Percentiles rank a stretch among this genome's conserved stretches.
phyloP scores from a whole-genome alignment of 495 filamentous ascomycete species.

The Neurospora africana region DNA sequence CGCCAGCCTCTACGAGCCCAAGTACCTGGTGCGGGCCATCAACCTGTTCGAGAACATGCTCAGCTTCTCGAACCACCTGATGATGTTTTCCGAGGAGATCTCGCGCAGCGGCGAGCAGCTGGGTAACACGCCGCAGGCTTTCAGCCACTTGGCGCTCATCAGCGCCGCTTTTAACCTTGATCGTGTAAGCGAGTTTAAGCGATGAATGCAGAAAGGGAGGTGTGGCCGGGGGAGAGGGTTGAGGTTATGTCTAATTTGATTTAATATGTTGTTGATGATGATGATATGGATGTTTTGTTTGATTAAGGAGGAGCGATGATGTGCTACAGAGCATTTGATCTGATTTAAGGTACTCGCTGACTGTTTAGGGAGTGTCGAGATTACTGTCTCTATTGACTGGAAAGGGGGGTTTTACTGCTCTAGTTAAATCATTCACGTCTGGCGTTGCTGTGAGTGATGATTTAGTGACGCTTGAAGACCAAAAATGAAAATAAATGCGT shows the following conservation, averaged over 20 bases:
- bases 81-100: slow-evolving; percentile 71
- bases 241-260: not conserved
- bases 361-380: not conserved
- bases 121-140: slow-evolving; percentile 66
- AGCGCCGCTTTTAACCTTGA: slow-evolving; percentile 66
- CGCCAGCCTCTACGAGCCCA: slow-evolving; percentile 52
- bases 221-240: too few species aligned
- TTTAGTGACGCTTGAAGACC: not conserved
- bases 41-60: slow-evolving; percentile 66
- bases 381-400: not conserved
- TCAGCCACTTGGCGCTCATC: slow-evolving; percentile 61
- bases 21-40: slow-evolving; percentile 51
- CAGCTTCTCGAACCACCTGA: slow-evolving; percentile 58
- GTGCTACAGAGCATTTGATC: not conserved
- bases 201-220: not conserved
- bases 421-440: not conserved
- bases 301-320: not conserved
- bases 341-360: not conserved
- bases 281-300: not conserved
- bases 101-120: slow-evolving; percentile 57
- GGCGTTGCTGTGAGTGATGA: not conserved
- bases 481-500: not conserved
- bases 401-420: not conserved
- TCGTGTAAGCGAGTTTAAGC: slow-evolving; percentile 27
- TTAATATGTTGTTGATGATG: not conserved